Evolutionary conservation across 2,329 filamentous ascomycete genomes (phyloP), one percentile per base, ranked within the genome.

Genomic region (Polychaeton citri): DNA sequence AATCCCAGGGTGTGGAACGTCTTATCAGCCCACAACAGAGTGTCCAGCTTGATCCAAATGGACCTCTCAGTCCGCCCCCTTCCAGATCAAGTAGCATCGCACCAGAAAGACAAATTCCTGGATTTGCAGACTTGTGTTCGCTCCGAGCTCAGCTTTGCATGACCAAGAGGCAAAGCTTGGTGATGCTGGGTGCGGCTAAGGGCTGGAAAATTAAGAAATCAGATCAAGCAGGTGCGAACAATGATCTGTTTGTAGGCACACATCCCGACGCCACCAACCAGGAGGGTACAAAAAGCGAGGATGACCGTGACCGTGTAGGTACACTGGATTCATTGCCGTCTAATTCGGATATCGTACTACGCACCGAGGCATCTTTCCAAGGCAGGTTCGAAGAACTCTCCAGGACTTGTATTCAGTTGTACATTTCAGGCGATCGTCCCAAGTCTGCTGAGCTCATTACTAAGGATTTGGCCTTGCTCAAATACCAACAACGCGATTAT

Each of bases 381-480:
- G 49, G 53, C 9, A 50, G 47, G 6, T 68, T 62, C 36, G 61
- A 65, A 52, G 76, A 74, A 7, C 66, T 95, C n/a, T 94, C 84
- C 6, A 81, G 90, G 47, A 79, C 82, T 42, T 79, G 87, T 3
- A 72, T 92, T 38, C 80, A 81, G 2, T 82, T 94, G 52, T 92
- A 83, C 54, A 77, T 77, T 10, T 74, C 85, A 4, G 85, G 87
- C 4, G 81, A 78, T 37, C 81, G 88, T 43, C 69, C 68, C 0
- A 80, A 92, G 47, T 82, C 84, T 6, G 78, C 81, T 1, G 78
- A 92, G 47, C 72, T 77, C 15, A 77, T 79, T 41, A 74, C 87
- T 56, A 81, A 84, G 7, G 90, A 98, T 57, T 69, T 96, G 32
- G 90, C 86, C 1, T 72, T 90, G 4, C 64, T 95, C 34, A 87